Conservation (phyloP, 148 eudicot genomes). For the Rhododendron ferrugineum region DNA sequence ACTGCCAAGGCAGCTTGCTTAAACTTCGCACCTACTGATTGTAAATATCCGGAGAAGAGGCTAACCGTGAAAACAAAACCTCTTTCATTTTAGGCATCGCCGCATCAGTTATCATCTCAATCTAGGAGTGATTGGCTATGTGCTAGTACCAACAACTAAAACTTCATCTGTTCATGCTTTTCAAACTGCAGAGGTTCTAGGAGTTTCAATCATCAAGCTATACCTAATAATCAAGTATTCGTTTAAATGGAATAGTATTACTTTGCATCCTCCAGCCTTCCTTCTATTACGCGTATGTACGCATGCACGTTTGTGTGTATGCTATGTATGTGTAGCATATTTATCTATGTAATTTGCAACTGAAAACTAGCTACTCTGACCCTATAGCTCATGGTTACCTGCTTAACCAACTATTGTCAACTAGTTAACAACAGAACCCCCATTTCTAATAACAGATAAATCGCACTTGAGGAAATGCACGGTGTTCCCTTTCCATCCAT, state of each 20-base stretch:
- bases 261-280: background rate
- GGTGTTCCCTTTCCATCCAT: slow-evolving; percentile 55
- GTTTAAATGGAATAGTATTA: background rate
- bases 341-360: background rate
- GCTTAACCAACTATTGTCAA: background rate
- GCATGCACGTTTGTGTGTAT: too few species aligned
- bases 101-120: background rate
- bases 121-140: background rate
- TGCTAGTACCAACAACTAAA: background rate
- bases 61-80: background rate
- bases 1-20: background rate
- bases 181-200: background rate
- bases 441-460: slow-evolving; percentile 23
- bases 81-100: background rate
- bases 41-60: background rate
- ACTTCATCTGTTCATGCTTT: background rate
- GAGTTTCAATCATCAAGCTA: background rate
- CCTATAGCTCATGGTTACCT: background rate
- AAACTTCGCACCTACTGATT: background rate
- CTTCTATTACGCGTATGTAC: background rate
- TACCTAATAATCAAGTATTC: background rate
- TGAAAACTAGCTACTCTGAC: background rate
- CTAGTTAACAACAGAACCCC: background rate
- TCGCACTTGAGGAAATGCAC: slow-evolving; percentile 48
- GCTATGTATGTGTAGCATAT: background rate